Base-by-base conservation (phyloP, 345 rosid genomes). In the Anacardium occidentale region DNA sequence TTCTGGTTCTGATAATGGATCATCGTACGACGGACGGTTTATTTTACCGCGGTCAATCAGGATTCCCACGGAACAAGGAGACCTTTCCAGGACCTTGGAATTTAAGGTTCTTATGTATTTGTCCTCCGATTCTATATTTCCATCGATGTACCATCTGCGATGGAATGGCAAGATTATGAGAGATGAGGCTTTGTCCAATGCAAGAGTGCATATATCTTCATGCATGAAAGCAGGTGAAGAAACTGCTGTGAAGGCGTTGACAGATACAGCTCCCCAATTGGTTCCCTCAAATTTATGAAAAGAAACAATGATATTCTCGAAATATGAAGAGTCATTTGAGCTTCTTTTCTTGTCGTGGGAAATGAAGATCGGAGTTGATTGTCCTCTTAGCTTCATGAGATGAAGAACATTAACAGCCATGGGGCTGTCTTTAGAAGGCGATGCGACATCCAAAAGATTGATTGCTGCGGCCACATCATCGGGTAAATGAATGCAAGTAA, bases 31-130 rank as follows among this genome's bases (percentile, higher is more conserved):
- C 24, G 55, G 70, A 24, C 47, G 67, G 22, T 55, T 15, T 21
- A 62, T 73, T 21, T 62, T 78, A 15, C 75, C 74, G 1, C 80
- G 74, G n/a, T 81, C 78, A 0, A 87, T 59, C 15, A 77, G 78
- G 22, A 87, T 82, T 18, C 88, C 96, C 0, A 88, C 83, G 6
- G 93, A 90, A 71, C 96, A 90, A 0, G 93, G 90, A 0, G 96
- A 85, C 12, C 55, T 62, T 24, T 84, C 79, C 0, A 88, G 86
- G 47, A 88, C 87, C 8, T 71, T 80, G n/a, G 71, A 42, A 59
- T 90, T 90, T 4, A 88, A 75, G 45, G 69, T 24, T 74, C 82
- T 34, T 3, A 81, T 62, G 55, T 40, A 62, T 42, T 37, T 66
- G 32, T 74, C 76, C 12, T 86, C 87, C 1, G 86, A 73, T 59